Conservation (phyloP, 768 basidiomycete species). For the Macrolepiota fuliginosa region DNA sequence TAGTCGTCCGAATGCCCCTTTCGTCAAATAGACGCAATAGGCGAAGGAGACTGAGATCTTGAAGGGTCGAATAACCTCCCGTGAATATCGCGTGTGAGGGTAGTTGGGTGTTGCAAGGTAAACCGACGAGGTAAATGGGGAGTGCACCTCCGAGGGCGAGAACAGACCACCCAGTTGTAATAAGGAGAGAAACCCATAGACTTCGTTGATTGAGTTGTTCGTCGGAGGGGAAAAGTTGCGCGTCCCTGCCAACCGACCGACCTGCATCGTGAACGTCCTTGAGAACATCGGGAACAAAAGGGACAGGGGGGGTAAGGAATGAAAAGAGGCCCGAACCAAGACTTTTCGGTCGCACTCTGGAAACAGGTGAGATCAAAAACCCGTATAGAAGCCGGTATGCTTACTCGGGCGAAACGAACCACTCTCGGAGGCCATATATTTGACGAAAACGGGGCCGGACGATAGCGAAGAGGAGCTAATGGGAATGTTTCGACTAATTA, state of each 20-base stretch:
- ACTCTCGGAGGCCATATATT: constrained; percentile 70
- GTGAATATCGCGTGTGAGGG: constrained; percentile 40
- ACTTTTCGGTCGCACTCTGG: constrained; percentile 62
- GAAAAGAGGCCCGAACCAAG: constrained; percentile 58
- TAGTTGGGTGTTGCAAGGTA: constrained; percentile 63
- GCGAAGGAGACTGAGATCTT: constrained; percentile 75
- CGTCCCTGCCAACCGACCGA: constrained; percentile 46
- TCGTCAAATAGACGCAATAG: constrained; percentile 62
- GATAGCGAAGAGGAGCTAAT: constrained; percentile 63
- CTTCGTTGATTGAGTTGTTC: constrained; percentile 71
- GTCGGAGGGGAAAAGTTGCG: constrained; percentile 68
- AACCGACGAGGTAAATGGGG: constrained; percentile 68
- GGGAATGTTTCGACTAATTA: constrained; percentile 14
- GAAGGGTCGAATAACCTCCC: constrained; percentile 64
- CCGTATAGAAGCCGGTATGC: constrained; percentile 22
- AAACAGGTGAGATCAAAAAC: not conserved
- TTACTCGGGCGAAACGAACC: constrained; percentile 73
- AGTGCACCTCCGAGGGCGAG: constrained; percentile 69
- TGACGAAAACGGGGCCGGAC: constrained; percentile 69
- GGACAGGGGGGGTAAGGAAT: constrained; percentile 70
- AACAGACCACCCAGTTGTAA: constrained; percentile 65
- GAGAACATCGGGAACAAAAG: constrained; percentile 59
- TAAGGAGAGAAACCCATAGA: constrained; percentile 62
- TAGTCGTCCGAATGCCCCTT: constrained; percentile 30
- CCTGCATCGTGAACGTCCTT: constrained; percentile 55